Evolutionary conservation across 495 filamentous ascomycete species (phyloP), one percentile per base, ranked within the genome.

Genomic region (Schizothecium vesticola): DNA sequence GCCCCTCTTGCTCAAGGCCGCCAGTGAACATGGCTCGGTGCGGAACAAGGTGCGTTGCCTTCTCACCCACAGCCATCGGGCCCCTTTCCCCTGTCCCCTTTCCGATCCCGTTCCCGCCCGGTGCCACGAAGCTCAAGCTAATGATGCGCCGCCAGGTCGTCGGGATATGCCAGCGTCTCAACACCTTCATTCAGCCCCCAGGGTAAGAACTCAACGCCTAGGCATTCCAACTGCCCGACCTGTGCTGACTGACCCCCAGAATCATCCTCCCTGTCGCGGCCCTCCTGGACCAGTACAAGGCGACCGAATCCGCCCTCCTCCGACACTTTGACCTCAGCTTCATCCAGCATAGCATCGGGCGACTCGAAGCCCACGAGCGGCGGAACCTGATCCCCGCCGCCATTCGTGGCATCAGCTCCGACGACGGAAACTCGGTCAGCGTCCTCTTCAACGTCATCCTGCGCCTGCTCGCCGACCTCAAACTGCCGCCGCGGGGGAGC

Each of bases 201-300:
- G 72, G 76, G 78, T 85, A 13, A 10, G 28, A 0, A n/a, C 25
- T 8, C 11, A 43, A 29, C 8, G 12, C 60, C 0, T 7, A 6
- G 0, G 6, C 12, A 25, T 33, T 3, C 55, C 3, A 1, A 22
- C 21, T 19, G 11, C 12, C 36, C 16, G 13, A 7, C 24, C 5
- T 16, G 51, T 28, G 56, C 72, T 74, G 56, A 75, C 68, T 16
- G 10, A 2, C 24, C 25, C 11, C 8, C 22, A 84, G 89, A 19
- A 90, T 97, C 67, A 85, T 91, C 68, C 84, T 99, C 11, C 95
- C 95, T 12, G 94, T 99, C 26, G 84, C 86, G 10, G 87, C 88
- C 21, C 84, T 99, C 25, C 77, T 97, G 67, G 91, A 91, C 70
- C 95, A 97, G 75, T 97, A 94, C 84, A 97, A 97, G 74, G 89